Evolutionary conservation across 2,329 filamentous ascomycete genomes (phyloP).

Genomic region (Furcasterigmium furcatum): DNA sequence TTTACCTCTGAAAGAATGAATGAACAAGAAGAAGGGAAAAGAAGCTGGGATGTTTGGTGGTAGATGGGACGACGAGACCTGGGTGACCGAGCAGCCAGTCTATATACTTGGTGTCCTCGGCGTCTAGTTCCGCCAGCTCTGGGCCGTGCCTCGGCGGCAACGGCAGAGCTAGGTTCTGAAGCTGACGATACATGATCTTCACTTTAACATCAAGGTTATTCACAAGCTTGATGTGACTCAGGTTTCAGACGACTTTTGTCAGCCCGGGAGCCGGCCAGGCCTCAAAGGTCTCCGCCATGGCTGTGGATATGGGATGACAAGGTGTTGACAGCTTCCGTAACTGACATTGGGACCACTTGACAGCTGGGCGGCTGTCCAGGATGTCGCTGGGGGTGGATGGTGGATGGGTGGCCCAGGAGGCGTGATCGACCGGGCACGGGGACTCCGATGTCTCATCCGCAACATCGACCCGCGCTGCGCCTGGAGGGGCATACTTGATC

Average conservation of each 20-base stretch:
- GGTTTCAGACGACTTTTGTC: not conserved
- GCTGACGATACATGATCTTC: not conserved
- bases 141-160: no score
- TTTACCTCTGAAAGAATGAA: slow-evolving; percentile 1
- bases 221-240: not conserved
- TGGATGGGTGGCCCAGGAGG: not conserved
- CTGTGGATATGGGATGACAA: not conserved
- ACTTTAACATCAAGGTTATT: not conserved
- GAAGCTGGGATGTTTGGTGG: not conserved
- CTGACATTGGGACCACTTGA: no score
- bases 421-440: not conserved
- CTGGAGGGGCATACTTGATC: no score
- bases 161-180: not conserved
- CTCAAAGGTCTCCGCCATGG: not conserved
- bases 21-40: slow-evolving; percentile 5
- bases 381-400: not conserved
- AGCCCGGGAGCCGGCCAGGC: not conserved
- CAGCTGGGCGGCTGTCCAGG: no score
- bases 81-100: not conserved
- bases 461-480: not conserved
- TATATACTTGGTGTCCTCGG: not conserved
- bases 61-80: not conserved
- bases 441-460: slow-evolving; percentile 3
- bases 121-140: not conserved
- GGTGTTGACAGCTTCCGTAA: not conserved